Evolutionary conservation across 1,284 basidiomycete genomes (phyloP).

Genomic region (Sphaerobolus stellatus): DNA sequence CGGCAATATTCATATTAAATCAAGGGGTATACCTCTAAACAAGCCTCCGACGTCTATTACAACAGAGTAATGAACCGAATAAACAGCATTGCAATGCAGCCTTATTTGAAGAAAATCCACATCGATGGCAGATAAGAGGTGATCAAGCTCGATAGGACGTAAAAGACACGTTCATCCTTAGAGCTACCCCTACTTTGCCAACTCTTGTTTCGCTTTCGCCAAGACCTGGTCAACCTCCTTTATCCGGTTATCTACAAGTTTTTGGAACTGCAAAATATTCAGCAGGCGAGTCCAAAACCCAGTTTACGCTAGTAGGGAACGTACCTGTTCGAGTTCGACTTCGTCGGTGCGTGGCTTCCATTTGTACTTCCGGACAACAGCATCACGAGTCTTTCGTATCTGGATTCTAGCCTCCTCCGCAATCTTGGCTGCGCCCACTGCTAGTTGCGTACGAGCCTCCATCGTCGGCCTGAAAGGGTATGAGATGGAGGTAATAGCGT

Average conservation of each 20-base stretch:
- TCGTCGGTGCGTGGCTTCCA: slow-evolving; percentile 66
- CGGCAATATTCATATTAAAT: too few species aligned
- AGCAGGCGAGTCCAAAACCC: not conserved
- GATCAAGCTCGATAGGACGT: too few species aligned
- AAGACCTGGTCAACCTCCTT: slow-evolving; percentile 65
- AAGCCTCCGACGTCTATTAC: too few species aligned
- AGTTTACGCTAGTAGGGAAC: slow-evolving; percentile 15
- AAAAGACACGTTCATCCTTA: too few species aligned
- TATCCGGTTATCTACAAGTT: slow-evolving; percentile 59
- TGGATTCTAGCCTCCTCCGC: slow-evolving; percentile 75
- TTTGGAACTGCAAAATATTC: slow-evolving; percentile 58
- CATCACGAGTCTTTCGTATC: slow-evolving; percentile 64
- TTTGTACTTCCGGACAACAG: slow-evolving; percentile 65
- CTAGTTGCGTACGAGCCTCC: slow-evolving; percentile 59
- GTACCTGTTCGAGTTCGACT: slow-evolving; percentile 63
- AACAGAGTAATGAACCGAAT: too few species aligned
- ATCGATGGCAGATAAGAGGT: too few species aligned
- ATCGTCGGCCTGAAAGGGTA: slow-evolving; percentile 61
- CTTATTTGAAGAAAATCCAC: too few species aligned
- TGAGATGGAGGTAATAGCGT: slow-evolving; percentile 3
- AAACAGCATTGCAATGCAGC: too few species aligned
- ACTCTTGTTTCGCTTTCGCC: slow-evolving; percentile 48
- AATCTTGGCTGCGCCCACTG: slow-evolving; percentile 53
- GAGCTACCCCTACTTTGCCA: not conserved
- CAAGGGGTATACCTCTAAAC: too few species aligned